Conservation (phyloP, 768 basidiomycete species). For the Pleurotus salmoneostramineus region DNA sequence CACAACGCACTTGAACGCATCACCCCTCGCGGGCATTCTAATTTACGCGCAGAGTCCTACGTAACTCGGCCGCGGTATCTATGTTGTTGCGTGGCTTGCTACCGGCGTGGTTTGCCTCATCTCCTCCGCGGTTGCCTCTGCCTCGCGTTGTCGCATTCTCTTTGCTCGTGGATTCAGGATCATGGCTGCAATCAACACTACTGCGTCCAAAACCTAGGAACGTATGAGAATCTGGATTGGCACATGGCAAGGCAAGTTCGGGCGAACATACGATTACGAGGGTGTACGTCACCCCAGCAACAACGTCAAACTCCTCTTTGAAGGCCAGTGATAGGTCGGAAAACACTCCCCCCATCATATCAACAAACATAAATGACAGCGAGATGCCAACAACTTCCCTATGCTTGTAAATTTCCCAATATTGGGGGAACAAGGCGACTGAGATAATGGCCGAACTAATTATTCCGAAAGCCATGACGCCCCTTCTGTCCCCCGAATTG, state of each 20-base stretch:
- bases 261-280: slow-evolving; percentile 51
- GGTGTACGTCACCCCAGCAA: slow-evolving; percentile 60
- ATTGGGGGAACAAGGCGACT: slow-evolving; percentile 54
- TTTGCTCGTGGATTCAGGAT: background rate
- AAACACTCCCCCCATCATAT: slow-evolving; percentile 69
- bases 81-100: no score
- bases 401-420: slow-evolving; percentile 68
- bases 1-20: no score
- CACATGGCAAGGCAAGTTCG: background rate
- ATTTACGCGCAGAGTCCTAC: no score
- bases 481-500: slow-evolving; percentile 22
- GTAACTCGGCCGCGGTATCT: no score
- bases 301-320: slow-evolving; percentile 55
- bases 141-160: no score
- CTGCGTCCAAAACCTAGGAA: background rate
- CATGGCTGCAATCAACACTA: background rate
- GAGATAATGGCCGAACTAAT: slow-evolving; percentile 55
- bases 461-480: slow-evolving; percentile 58
- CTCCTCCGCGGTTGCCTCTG: no score
- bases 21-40: no score
- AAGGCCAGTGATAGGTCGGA: slow-evolving; percentile 68
- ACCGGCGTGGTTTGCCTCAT: no score
- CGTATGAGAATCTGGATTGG: background rate
- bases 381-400: slow-evolving; percentile 68
- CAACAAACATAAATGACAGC: slow-evolving; percentile 63